phyloP scores from a whole-genome alignment of 73 alveolate species.

The Halteria grandinella region DNA sequence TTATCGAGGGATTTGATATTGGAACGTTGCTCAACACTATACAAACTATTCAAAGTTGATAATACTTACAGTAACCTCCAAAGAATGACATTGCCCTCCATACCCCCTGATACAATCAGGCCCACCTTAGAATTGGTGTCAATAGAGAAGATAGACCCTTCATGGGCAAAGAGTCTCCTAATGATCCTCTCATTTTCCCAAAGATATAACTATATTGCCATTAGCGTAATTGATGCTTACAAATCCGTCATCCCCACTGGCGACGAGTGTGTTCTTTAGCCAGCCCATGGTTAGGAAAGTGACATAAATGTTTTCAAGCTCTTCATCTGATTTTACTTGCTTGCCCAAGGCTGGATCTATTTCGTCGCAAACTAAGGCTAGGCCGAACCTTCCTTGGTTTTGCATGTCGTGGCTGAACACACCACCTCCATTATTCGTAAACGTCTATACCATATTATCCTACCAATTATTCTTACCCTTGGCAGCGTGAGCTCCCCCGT shows the following conservation, averaged over 20 bases:
- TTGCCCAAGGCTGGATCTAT: slow-evolving; percentile 50
- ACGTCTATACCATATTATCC: slow-evolving; percentile 8
- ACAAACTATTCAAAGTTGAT: not conserved
- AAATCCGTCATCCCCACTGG: slow-evolving; percentile 77
- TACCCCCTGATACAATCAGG: slow-evolving; percentile 85
- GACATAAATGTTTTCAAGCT: slow-evolving; percentile 65
- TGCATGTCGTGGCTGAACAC: slow-evolving; percentile 41
- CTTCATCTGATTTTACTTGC: slow-evolving; percentile 45
- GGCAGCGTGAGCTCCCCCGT: slow-evolving; percentile 72
- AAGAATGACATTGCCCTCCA: slow-evolving; percentile 84
- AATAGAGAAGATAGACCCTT: slow-evolving; percentile 74
- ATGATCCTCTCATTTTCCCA: slow-evolving; percentile 81
- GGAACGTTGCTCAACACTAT: slow-evolving; percentile 37
- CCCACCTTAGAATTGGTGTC: slow-evolving; percentile 76
- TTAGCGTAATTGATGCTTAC: slow-evolving; percentile 2
- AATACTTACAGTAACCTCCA: slow-evolving; percentile 65
- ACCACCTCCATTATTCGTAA: slow-evolving; percentile 59
- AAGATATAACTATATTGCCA: slow-evolving; percentile 48
- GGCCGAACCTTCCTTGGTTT: slow-evolving; percentile 64
- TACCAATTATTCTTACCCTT: slow-evolving; percentile 10
- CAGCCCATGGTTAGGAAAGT: slow-evolving; percentile 63
- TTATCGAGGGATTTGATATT: slow-evolving; percentile 69
- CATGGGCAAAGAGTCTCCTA: slow-evolving; percentile 84
- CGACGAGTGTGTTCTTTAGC: slow-evolving; percentile 53
- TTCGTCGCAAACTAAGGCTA: slow-evolving; percentile 67